These are phyloP conservation scores for Amphirosellinia nigrospora DNA, from an alignment of 495 filamentous ascomycete species.

Conservation along the genomic window DNA sequence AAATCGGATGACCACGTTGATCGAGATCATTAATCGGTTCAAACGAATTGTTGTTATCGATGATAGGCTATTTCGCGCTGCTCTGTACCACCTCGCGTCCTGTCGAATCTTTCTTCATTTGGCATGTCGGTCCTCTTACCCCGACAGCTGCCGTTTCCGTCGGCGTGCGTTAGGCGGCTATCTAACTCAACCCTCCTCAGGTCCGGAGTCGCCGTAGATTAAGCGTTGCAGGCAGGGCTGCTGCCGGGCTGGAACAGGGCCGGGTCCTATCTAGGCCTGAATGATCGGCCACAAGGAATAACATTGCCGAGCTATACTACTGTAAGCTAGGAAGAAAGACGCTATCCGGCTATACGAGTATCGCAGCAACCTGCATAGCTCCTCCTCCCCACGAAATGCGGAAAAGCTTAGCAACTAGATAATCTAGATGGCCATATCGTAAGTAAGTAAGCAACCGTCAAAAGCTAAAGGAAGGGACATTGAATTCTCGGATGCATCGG, in stretches of 20 bases:
- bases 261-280: background rate
- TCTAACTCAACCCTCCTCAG: background rate
- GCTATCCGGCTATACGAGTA: background rate
- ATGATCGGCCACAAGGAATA: constrained; percentile 14
- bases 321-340: background rate
- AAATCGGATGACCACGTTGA: background rate
- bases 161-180: constrained; percentile 11
- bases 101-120: constrained; percentile 14
- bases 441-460: background rate
- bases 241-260: background rate
- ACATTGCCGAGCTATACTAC: background rate
- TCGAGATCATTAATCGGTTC: background rate
- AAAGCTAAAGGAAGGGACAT: background rate
- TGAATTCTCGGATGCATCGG: background rate
- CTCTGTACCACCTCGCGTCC: background rate
- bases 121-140: constrained; percentile 22
- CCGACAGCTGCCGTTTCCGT: constrained; percentile 22
- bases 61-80: background rate
- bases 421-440: background rate
- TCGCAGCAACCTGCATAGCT: constrained; percentile 11
- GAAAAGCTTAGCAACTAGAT: constrained; percentile 12
- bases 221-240: constrained; percentile 14
- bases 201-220: constrained; percentile 16
- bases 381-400: background rate
- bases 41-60: background rate